Evolutionary conservation across 2,329 filamentous ascomycete species (phyloP), one percentile per base, ranked within the genome.

Genomic region (Rasamsonia emersonii): DNA sequence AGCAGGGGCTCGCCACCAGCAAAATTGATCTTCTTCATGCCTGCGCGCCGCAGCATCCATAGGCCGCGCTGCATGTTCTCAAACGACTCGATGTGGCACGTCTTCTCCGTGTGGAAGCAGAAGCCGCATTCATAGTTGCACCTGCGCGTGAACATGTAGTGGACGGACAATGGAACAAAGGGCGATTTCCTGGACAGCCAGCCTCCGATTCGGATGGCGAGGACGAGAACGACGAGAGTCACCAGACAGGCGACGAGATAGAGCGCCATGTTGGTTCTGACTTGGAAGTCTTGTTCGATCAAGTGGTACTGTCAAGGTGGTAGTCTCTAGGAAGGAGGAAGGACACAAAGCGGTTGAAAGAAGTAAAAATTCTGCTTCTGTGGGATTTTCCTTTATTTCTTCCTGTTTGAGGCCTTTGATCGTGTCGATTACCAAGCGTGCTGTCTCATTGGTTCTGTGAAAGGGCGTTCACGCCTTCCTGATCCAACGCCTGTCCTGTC

Each of bases 11-110:
- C 70, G 9, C 71, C 69, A 17, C 70, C 70, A 0, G 70, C 69
- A 39, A 74, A 67, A 46, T 73, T 73, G 45, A 73, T 53, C 43
- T 73, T 75, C 30, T 53, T 58, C 69, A 73, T 73, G 9, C 69
- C 70, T 3, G 67, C 69, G 1, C 62, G 41, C 31, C 59, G 58
- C 9, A 75, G 59, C 2, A 71, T 54, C 2, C 33, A 42, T 3
- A 75, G 56, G 6, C 63, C 70, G 2, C 36, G 39, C 44, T 70
- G 65, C 21, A 65, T 65, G 0, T 65, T 47, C 0, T 53, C 46
- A n/a, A 62, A 40, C 4, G 53, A 36, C 3, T 59, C 55, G 3
- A 67, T 58, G 44, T 67, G 50, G 2, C 64, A 69, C 1, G 60
- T 61, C 20, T 57, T 71, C 5, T 62, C 68, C 2, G 70, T 75